Conservation (phyloP, 75 land plant genomes). For the Pinus albicaulis region DNA sequence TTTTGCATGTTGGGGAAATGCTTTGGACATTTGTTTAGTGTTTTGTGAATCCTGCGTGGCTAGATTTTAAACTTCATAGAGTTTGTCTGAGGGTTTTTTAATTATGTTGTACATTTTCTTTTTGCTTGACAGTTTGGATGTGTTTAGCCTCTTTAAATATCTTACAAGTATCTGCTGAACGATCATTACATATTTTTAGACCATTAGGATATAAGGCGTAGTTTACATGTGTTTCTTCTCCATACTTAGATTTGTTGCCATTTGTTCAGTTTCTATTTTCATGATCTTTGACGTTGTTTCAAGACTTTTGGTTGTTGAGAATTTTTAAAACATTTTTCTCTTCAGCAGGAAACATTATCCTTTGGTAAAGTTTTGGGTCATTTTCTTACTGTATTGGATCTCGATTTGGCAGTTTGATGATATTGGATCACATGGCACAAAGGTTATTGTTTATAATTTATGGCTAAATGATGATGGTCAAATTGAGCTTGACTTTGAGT, state of each 20-base stretch:
- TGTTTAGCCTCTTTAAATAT: too few species aligned
- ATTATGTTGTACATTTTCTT: too few species aligned
- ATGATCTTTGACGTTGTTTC: not conserved
- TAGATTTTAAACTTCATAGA: too few species aligned
- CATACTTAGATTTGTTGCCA: not conserved
- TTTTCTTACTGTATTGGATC: constrained; percentile 3
- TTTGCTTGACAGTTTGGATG: too few species aligned
- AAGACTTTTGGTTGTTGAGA: not conserved
- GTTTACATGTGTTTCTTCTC: not conserved
- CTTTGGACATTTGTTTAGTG: too few species aligned
- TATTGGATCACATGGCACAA: constrained; percentile 88
- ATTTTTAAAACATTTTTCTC: not conserved
- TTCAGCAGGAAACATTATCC: not conserved
- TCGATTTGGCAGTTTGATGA: constrained; percentile 66
- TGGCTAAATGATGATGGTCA: constrained; percentile 81
- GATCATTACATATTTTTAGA: not conserved
- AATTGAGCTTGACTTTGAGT: constrained; percentile 88
- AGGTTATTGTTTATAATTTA: constrained; percentile 75
- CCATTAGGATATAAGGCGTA: not conserved
- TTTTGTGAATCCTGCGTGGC: too few species aligned
- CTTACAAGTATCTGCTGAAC: too few species aligned
- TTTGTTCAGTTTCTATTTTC: too few species aligned
- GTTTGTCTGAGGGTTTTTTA: too few species aligned
- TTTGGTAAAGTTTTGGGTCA: not conserved
- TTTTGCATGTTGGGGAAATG: too few species aligned